Evolutionary conservation across 2,329 filamentous ascomycete species (phyloP), one percentile per base, ranked within the genome.

Genomic region (Colletotrichum filicis): DNA sequence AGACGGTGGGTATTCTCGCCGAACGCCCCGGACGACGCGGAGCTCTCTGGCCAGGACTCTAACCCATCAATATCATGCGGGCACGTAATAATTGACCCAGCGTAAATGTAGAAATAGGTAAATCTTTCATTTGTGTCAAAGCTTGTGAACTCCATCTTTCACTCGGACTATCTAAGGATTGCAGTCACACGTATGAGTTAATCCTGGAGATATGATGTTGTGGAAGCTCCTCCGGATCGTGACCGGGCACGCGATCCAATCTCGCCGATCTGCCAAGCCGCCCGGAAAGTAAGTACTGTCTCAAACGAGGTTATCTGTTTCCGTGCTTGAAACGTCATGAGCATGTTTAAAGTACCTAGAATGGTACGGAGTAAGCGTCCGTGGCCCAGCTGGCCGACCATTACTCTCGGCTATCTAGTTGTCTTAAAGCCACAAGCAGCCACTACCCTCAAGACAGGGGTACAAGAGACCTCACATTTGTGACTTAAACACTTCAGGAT

Each of bases 201-300:
- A 32, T 42, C 16, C 6, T 16, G 16, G 14, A 16, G 37, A 16
- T 19, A 3, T 14, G 16, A 42, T 42, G 8, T n/a, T 49, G 19
- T 22, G 14, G 14, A 26, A 46, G 52, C 4, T 56, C 12, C 53
- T 11, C 61, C 26, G n/a, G 30, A 57, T 64, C 35, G 49, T 46
- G 66, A n/a, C 4, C 11, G 32, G 52, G 59, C 26, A 72, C 53
- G 69, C 53, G n/a, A 58, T 24, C 16, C 53, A 58, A 68, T 63
- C 58, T 72, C n/a, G 49, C 14, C 53, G 37, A 53, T 37, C 30
- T 37, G 58, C 65, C 58, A 72, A 63, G 69, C 69, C 65, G 53
- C 52, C 30, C 26, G 63, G 3, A 8, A 32, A 28, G 12, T n/a
- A 52, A 8, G 46, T 56, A 5, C 12, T 63, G 58, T 68, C 58